phyloP scores from a whole-genome alignment of 441 rosid genomes.

The Metrosideros polymorpha region DNA sequence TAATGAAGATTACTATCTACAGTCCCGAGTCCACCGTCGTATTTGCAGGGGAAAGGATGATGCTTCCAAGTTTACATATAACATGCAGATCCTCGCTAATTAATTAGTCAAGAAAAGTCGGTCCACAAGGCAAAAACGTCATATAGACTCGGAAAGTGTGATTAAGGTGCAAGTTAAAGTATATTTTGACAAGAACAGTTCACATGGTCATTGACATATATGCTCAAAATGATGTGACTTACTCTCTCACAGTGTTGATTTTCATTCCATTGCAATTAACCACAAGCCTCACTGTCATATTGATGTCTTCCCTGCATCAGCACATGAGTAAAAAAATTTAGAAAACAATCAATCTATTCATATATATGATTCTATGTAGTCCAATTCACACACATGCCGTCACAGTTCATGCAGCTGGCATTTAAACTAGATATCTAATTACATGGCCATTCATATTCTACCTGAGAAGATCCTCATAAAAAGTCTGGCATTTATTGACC shows the following conservation, averaged over 20 bases:
- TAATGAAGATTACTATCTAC: background rate
- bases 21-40: background rate
- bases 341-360: background rate
- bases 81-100: background rate
- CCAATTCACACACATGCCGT: background rate
- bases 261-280: conserved; percentile 83
- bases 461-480: conserved; percentile 92
- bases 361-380: background rate
- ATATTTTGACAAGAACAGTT: background rate
- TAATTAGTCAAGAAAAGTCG: background rate
- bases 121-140: background rate
- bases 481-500: conserved; percentile 34
- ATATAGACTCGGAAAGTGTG: background rate
- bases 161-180: background rate
- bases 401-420: background rate
- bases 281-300: conserved; percentile 86
- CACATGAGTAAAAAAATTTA: conserved; percentile 3
- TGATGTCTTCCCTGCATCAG: conserved; percentile 66
- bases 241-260: conserved; percentile 82
- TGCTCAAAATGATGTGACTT: conserved; percentile 17
- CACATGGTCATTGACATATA: background rate
- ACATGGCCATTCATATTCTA: conserved; percentile 8
- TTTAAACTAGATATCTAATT: background rate
- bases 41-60: background rate
- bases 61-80: background rate